Conservation (phyloP, 1,284 basidiomycete genomes). For the Mycosarcoma mackinlayi region DNA sequence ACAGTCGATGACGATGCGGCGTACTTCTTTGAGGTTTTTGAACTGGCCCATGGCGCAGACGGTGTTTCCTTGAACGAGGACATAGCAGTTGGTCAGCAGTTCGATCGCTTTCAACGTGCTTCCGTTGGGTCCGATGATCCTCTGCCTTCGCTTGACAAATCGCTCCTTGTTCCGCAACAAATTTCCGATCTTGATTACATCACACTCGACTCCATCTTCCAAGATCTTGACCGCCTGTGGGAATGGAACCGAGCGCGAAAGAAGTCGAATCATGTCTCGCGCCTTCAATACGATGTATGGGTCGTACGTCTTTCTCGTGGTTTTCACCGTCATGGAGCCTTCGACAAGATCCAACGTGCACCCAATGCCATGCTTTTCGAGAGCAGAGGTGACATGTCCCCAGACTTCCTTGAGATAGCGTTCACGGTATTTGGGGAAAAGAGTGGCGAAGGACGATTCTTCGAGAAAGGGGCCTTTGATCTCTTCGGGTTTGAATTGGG, state of each 20-base stretch:
- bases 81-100: constrained; percentile 93
- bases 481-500: constrained; percentile 77
- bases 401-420: constrained; percentile 94
- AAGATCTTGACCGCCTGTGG: constrained; percentile 88
- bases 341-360: constrained; percentile 95
- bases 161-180: constrained; percentile 95
- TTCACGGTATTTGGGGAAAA: constrained; percentile 99
- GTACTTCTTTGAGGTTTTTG: constrained; percentile 94
- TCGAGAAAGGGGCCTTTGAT: constrained; percentile 84
- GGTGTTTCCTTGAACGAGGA: constrained; percentile 97
- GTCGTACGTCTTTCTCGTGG: constrained; percentile 95
- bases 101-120: constrained; percentile 99
- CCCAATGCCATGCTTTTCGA: constrained; percentile 85
- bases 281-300: constrained; percentile 97
- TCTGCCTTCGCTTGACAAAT: constrained; percentile 93
- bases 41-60: constrained; percentile 97
- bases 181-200: constrained; percentile 97
- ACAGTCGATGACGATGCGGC: constrained; percentile 94
- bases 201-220: constrained; percentile 89
- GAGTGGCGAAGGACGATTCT: constrained; percentile 95
- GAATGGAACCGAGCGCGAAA: constrained; percentile 87
- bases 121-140: constrained; percentile 96
- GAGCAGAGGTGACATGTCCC: constrained; percentile 87
- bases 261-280: constrained; percentile 92
- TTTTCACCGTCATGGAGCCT: constrained; percentile 96